phyloP scores from a whole-genome alignment of 805 yeast species.

The Candida tibetensis region DNA sequence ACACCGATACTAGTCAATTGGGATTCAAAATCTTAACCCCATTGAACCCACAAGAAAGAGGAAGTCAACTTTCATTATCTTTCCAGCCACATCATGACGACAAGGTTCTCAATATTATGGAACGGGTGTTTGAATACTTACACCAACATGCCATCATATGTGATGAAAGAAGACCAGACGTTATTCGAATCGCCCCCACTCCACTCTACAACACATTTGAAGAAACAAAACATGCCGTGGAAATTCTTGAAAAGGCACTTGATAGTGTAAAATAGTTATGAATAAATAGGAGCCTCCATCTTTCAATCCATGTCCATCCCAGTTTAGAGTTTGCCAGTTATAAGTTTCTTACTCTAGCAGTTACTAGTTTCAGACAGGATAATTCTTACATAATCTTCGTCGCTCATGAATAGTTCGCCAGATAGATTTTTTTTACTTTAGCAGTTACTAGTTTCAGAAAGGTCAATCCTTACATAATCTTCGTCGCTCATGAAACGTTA shows the following conservation, averaged over 20 bases:
- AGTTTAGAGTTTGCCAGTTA: too few species aligned
- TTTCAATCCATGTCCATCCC: too few species aligned
- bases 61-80: conserved; percentile 77
- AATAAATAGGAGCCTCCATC: too few species aligned
- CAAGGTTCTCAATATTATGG: conserved; percentile 55
- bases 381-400: too few species aligned
- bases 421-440: too few species aligned
- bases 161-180: conserved; percentile 89
- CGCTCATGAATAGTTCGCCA: too few species aligned
- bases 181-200: conserved; percentile 83
- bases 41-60: conserved; percentile 50
- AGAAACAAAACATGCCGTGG: conserved; percentile 53
- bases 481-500: conserved; percentile 3
- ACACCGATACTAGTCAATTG: conserved; percentile 15
- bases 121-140: conserved; percentile 48
- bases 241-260: conserved; percentile 42
- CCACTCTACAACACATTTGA: conserved; percentile 77
- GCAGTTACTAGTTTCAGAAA: too few species aligned
- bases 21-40: conserved; percentile 79
- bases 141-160: conserved; percentile 64
- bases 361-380: too few species aligned
- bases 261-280: too few species aligned
- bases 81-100: conserved; percentile 47
- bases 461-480: too few species aligned
- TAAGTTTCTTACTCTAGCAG: too few species aligned